Evolutionary conservation across 805 yeast species (phyloP).

Genomic region (Candida ortonii): DNA sequence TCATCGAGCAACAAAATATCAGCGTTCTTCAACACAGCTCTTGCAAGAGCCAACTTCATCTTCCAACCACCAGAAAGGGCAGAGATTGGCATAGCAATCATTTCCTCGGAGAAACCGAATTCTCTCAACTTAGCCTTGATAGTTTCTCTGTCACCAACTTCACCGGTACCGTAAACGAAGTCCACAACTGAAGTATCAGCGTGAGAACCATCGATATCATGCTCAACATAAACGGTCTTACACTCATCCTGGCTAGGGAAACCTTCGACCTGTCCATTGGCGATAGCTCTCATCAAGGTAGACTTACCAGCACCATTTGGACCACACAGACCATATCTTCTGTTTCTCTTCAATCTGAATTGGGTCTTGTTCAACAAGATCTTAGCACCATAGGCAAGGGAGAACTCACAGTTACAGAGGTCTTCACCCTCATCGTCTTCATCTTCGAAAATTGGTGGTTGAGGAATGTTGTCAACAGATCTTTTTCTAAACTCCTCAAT

Average conservation of each 20-base stretch:
- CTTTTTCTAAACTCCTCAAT: slow-evolving; percentile 93
- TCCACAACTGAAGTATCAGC: slow-evolving; percentile 94
- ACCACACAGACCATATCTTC: slow-evolving; percentile 99
- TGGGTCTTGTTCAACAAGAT: slow-evolving; percentile 99
- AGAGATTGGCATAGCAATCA: slow-evolving; percentile 90
- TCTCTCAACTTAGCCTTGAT: slow-evolving; percentile 76
- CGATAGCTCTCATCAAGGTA: slow-evolving; percentile 94
- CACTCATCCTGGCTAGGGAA: slow-evolving; percentile 99
- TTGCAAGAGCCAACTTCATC: slow-evolving; percentile 99
- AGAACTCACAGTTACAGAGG: slow-evolving; percentile 99
- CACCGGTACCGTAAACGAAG: slow-evolving; percentile 83
- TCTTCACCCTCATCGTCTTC: slow-evolving; percentile 99
- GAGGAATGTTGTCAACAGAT: slow-evolving; percentile 98
- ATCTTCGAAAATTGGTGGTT: slow-evolving; percentile 80
- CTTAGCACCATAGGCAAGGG: slow-evolving; percentile 99
- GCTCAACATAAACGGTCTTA: slow-evolving; percentile 99
- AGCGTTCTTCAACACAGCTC: slow-evolving; percentile 98
- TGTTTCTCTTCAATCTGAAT: slow-evolving; percentile 96
- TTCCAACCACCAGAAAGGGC: slow-evolving; percentile 99
- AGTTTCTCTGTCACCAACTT: slow-evolving; percentile 69
- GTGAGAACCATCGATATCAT: slow-evolving; percentile 97
- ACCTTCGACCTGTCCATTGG: slow-evolving; percentile 98
- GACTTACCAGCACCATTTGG: slow-evolving; percentile 99
- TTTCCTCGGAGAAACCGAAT: slow-evolving; percentile 91
- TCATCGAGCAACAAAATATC: slow-evolving; percentile 97